These are phyloP conservation scores for Euphrasia arctica DNA, from an alignment of 305 asterid species.

Conservation along the genomic window DNA sequence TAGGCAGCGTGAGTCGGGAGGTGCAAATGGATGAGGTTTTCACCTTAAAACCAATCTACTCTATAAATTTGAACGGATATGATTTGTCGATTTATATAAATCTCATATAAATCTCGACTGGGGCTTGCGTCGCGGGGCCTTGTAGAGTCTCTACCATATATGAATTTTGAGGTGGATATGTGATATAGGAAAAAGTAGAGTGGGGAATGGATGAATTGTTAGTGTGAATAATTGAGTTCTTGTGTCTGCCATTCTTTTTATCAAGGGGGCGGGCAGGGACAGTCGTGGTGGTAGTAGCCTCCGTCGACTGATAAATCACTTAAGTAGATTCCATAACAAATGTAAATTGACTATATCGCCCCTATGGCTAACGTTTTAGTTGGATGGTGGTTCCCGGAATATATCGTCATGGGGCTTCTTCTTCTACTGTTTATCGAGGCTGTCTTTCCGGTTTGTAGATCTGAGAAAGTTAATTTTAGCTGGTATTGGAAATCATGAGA, in stretches of 20 bases:
- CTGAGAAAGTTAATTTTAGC: too few species aligned
- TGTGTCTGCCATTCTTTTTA: conserved; percentile 33
- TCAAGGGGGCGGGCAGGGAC: conserved; percentile 33
- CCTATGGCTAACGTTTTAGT: not conserved
- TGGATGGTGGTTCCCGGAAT: not conserved
- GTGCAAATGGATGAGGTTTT: conserved; percentile 23
- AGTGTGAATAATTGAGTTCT: conserved; percentile 46
- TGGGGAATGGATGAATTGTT: conserved; percentile 10
- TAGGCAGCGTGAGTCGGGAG: conserved; percentile 17
- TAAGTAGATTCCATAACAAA: not conserved
- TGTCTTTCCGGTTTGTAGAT: not conserved
- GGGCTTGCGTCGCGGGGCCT: conserved; percentile 33
- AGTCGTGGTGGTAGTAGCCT: not conserved
- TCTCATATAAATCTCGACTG: not conserved
- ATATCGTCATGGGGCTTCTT: not conserved
- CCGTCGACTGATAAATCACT: not conserved
- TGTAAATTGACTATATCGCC: not conserved
- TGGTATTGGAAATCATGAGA: not conserved
- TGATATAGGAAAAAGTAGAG: too few species aligned
- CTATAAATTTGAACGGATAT: conserved; percentile 16
- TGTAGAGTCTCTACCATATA: conserved; percentile 30
- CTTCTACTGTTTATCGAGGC: not conserved
- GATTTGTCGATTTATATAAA: conserved; percentile 33
- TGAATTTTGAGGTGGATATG: conserved; percentile 21
- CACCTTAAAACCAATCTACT: conserved; percentile 13